A percentile compares a stretch with the other conserved stretches of the same genome.
These are phyloP conservation scores for Cajanus cajan DNA, from an alignment of 306 rosid genomes.

Conservation along the genomic window DNA sequence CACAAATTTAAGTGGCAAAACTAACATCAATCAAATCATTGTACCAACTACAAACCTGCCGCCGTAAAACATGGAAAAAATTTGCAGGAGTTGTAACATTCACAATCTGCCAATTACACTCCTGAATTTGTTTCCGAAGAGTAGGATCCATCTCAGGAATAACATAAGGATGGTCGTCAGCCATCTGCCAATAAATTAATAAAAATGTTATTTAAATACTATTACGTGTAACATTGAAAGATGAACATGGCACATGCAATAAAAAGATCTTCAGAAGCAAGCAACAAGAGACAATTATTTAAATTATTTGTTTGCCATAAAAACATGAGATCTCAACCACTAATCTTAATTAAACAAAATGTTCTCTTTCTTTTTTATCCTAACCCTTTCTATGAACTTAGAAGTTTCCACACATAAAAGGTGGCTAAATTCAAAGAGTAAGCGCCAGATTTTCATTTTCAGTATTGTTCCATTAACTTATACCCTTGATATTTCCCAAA, in stretches of 20 bases:
- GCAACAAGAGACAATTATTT: neutral
- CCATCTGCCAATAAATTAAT: constrained; percentile 62
- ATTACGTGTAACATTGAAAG: neutral
- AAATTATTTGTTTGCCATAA: neutral
- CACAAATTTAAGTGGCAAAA: neutral
- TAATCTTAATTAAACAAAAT: neutral
- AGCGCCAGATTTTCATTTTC: neutral
- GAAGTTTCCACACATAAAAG: neutral
- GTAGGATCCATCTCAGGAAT: constrained; percentile 98
- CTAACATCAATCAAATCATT: constrained; percentile 20
- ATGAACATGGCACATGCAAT: neutral
- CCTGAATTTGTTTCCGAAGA: constrained; percentile 89
- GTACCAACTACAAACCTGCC: constrained; percentile 70
- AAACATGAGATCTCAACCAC: neutral
- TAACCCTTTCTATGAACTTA: neutral
- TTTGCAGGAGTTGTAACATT: constrained; percentile 96
- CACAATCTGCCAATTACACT: constrained; percentile 91
- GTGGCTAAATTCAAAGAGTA: neutral
- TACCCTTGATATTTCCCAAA: neutral
- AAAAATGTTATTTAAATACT: constrained; percentile 19
- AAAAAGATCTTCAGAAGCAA: neutral
- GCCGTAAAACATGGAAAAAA: constrained; percentile 86
- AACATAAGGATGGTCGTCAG: constrained; percentile 80
- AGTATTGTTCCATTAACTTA: neutral
- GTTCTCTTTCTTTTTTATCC: neutral